phyloP scores from a whole-genome alignment of 805 yeast species.

The Yarrowia sp. region DNA sequence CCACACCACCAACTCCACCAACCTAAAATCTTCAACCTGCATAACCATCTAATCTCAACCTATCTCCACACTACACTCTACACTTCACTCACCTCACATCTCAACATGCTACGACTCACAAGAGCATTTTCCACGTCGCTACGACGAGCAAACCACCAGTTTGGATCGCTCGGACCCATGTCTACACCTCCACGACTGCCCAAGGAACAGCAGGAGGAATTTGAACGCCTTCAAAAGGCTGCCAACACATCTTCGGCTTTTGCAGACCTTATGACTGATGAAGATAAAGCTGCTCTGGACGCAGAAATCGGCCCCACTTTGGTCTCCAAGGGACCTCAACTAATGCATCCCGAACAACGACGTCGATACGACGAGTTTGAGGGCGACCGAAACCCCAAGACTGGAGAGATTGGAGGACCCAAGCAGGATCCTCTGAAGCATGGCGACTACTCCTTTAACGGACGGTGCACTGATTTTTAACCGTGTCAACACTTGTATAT shows the following conservation, averaged over 20 bases:
- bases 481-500: no score
- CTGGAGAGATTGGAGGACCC: slow-evolving; percentile 97
- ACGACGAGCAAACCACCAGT: slow-evolving; percentile 3
- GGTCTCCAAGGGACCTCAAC: slow-evolving; percentile 32
- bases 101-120: neutral
- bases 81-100: neutral
- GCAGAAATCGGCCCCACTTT: slow-evolving; percentile 34
- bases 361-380: slow-evolving; percentile 91
- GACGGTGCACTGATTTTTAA: slow-evolving; percentile 91
- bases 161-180: slow-evolving; percentile 26
- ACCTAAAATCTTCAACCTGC: neutral
- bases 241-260: slow-evolving; percentile 72
- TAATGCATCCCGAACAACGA: slow-evolving; percentile 55
- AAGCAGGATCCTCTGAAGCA: slow-evolving; percentile 92
- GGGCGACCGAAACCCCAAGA: slow-evolving; percentile 85
- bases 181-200: slow-evolving; percentile 73
- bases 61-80: neutral
- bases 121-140: slow-evolving; percentile 4
- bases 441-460: slow-evolving; percentile 92
- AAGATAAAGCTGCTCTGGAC: slow-evolving; percentile 39
- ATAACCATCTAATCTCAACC: neutral
- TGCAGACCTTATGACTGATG: slow-evolving; percentile 21
- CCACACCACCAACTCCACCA: no score
- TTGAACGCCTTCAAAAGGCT: slow-evolving; percentile 75
- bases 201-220: slow-evolving; percentile 82